Conservation (phyloP, 2,329 filamentous ascomycete genomes). For the Aspergillus cejpii region DNA sequence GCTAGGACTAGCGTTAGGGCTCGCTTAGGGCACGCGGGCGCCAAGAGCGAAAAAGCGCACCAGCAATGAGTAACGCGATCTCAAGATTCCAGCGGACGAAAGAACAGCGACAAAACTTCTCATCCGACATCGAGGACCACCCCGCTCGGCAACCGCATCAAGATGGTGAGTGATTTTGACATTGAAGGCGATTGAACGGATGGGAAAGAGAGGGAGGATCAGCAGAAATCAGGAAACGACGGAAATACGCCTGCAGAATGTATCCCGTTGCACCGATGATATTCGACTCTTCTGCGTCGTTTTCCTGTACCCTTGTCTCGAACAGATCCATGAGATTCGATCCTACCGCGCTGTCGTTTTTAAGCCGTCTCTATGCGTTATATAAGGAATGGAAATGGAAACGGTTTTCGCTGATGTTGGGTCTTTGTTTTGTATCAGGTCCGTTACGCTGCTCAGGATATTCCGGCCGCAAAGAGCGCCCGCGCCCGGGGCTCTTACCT, state of each 20-base stretch:
- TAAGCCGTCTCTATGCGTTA: not conserved
- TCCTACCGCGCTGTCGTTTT: not conserved
- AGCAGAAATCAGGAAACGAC: not conserved
- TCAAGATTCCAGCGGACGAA: slow-evolving; percentile 30
- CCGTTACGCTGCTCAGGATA: slow-evolving; percentile 91
- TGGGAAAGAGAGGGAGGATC: not conserved
- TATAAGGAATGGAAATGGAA: slow-evolving; percentile 5
- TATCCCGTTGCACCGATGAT: slow-evolving; percentile 8
- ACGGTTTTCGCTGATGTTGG: slow-evolving; percentile 25
- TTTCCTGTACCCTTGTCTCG: not conserved
- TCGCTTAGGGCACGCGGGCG: slow-evolving; percentile 35
- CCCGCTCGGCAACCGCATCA: slow-evolving; percentile 39
- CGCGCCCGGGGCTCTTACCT: slow-evolving; percentile 98
- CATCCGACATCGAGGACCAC: slow-evolving; percentile 39
- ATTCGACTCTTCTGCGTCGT: slow-evolving; percentile 6
- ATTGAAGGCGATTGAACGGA: not conserved
- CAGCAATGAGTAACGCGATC: slow-evolving; percentile 28
- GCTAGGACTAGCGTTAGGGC: slow-evolving; percentile 36
- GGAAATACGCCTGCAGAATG: not conserved
- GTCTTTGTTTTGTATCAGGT: slow-evolving; percentile 52
- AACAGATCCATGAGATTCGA: not conserved
- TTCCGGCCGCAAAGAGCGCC: slow-evolving; percentile 85
- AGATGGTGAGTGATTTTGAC: slow-evolving; percentile 39
- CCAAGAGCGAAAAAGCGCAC: slow-evolving; percentile 40
- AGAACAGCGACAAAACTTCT: slow-evolving; percentile 36